Conservation (phyloP, 306 rosid genomes). For the Quercus robur region DNA sequence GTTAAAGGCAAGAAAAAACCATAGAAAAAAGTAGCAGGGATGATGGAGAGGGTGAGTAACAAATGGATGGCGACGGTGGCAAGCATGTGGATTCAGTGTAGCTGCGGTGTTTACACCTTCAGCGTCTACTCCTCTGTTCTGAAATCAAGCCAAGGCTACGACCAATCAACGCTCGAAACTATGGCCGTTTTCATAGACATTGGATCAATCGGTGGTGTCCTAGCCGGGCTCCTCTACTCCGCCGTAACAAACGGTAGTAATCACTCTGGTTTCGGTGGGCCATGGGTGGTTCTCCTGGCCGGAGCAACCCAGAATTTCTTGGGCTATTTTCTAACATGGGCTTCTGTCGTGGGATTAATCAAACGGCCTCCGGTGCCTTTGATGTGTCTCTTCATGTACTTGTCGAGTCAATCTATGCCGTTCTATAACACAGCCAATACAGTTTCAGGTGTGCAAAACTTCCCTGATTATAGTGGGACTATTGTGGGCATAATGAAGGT, state of each 20-base stretch:
- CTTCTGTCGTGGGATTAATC: constrained; percentile 58
- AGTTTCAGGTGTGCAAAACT: too few relatives aligned
- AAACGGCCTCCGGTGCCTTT: constrained; percentile 54
- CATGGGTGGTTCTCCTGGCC: constrained; percentile 58
- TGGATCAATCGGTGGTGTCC: constrained; percentile 74
- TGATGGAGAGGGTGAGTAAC: constrained; percentile 36
- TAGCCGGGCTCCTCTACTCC: constrained; percentile 78
- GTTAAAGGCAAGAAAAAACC: too few relatives aligned
- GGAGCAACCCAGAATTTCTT: constrained; percentile 63
- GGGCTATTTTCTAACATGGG: constrained; percentile 71
- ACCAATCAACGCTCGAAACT: constrained; percentile 82
- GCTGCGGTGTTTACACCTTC: constrained; percentile 79
- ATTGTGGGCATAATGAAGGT: too few relatives aligned
- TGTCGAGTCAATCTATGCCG: constrained; percentile 51
- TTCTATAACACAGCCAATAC: constrained; percentile 17
- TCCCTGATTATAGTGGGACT: too few relatives aligned
- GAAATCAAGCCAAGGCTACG: constrained; percentile 67
- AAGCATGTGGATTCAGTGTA: constrained; percentile 75
- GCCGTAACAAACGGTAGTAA: constrained; percentile 31
- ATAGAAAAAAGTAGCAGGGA: too few relatives aligned
- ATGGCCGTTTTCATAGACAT: constrained; percentile 85
- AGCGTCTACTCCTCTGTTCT: constrained; percentile 70
- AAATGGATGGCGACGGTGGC: constrained; percentile 64
- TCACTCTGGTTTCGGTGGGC: constrained; percentile 31
- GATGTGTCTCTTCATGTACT: constrained; percentile 61